Evolutionary conservation across 108 stramenopile species (phyloP), one percentile per base, ranked within the genome.

Genomic region (Hondaea fermentalgiana): DNA sequence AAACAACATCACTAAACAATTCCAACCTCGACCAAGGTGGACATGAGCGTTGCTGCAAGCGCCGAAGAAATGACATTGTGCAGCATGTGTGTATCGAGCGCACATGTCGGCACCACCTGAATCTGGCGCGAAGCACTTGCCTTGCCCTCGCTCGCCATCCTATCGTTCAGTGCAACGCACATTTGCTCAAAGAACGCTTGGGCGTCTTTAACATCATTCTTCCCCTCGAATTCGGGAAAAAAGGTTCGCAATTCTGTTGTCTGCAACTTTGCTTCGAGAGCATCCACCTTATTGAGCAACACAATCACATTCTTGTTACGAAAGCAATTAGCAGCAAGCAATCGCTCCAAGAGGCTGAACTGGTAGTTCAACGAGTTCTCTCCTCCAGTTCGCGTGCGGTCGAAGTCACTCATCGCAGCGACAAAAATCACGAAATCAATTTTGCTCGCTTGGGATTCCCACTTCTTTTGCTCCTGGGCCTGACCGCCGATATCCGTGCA

Each of bases 401-500:
- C 76, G 23, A 83, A 83, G 28, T 83, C 76, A 23, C 49, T 53
- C 76, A 83, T 83, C 0, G 76, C 76, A 12, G 76, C 51, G 43
- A 83, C 76, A 53, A 83, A 83, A 55, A 83, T 17, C 16, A 83
- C 16, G 49, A 83, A 83, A 23, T 83, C 76, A 6, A 83, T 45
- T 0, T 35, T 83, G 49, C 25, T 23, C 2, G 76, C 76, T 16
- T 83, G 76, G 0, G 45, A 43, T 23, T 83, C 76, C 76, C 76
- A 83, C 51, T 83, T 83, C 28, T 83, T 47, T 28, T 83, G 76
- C 76, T 83, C 76, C 28, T 83, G 76, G 0, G 76, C 76, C 76
- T 83, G 76, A 16, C 76, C 76, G 3, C 76, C 76, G 49, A 83
- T 83, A 83, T 83, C 76, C 12, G 76, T 83, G 23, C 76, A 83